Conservation (phyloP, 805 yeast genomes). For the Hyphopichia homilentoma region DNA sequence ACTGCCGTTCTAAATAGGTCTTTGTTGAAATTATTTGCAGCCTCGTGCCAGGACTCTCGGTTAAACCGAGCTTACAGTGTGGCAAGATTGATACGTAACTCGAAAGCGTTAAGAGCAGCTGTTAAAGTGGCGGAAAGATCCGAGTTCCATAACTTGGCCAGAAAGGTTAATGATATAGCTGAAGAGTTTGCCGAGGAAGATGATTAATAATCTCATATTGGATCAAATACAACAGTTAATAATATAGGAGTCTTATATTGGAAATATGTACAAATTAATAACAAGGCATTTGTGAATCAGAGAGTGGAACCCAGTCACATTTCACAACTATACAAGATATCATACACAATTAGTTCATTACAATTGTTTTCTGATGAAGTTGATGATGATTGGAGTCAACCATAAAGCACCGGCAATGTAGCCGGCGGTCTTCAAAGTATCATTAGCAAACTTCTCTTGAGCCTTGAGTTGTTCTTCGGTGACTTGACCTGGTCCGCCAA, state of each 20-base stretch:
- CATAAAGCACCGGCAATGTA: slow-evolving; percentile 63
- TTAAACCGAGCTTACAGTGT: slow-evolving; percentile 65
- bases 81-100: slow-evolving; percentile 66
- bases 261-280: no score
- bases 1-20: slow-evolving; percentile 69
- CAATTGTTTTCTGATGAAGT: slow-evolving; percentile 49
- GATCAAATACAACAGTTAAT: no score
- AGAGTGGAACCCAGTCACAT: no score
- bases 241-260: no score
- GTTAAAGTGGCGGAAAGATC: slow-evolving; percentile 74
- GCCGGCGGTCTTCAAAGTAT: slow-evolving; percentile 58
- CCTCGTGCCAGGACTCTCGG: slow-evolving; percentile 65
- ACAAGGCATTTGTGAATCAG: no score
- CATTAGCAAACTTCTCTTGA: slow-evolving; percentile 59
- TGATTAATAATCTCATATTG: no score
- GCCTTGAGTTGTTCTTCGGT: slow-evolving; percentile 64
- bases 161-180: slow-evolving; percentile 33
- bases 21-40: slow-evolving; percentile 69
- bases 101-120: slow-evolving; percentile 81
- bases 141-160: slow-evolving; percentile 32
- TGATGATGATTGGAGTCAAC: slow-evolving; percentile 52
- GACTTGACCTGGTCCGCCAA: slow-evolving; percentile 48
- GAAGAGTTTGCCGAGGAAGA: no score
- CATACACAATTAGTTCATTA: no score
- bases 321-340: no score